Base-by-base conservation (phyloP, 345 rosid species). In the Boechera stricta region DNA sequence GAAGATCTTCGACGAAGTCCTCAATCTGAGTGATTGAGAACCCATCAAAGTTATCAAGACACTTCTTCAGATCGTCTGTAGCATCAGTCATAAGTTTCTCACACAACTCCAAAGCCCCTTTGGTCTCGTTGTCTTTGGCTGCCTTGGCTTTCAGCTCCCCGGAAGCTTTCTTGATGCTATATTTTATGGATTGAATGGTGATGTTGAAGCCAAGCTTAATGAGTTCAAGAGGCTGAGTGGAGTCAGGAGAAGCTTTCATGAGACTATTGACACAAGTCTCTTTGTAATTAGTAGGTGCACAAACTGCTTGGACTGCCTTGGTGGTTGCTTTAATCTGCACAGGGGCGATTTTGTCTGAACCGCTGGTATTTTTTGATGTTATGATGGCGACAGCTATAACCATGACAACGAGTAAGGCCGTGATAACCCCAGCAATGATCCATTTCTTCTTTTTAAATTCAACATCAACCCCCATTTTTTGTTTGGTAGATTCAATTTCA, bases 201-300 rank as follows among this genome's bases (percentile, higher is more conserved):
- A 67, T 74, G 15, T 82, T 56, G 45, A 93, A 84, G 3, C 84
- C 88, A 3, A 75, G 71, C 81, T 73, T 84, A 58, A 91, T 83
- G 31, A 93, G 87, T 56, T 84, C 85, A 21, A 69, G 77, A 10
- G 94, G 90, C 44, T 93, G 85, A 5, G 80, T 80, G 28, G 82
- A 68, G 83, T 88, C 87, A 6, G 84, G 84, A 4, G 83, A 83
- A 1, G 84, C 83, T 0, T 71, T 12, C 7, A 57, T 56, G 10
- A 91, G 80, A 70, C 85, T 86, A 0, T 56, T 59, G 48, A 82
- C 84, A 41, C 98, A 91, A 6, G 87, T 76, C 13, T 85, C 57
- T 45, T 47, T 83, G 52, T 86, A 88, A 49, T 87, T 90, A 0
- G 92, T 85, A 0, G 90, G 86, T 56, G 85, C 83, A 64, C 98